Base-by-base conservation (phyloP, 2,329 filamentous ascomycete genomes). In the Fusarium nurragi region DNA sequence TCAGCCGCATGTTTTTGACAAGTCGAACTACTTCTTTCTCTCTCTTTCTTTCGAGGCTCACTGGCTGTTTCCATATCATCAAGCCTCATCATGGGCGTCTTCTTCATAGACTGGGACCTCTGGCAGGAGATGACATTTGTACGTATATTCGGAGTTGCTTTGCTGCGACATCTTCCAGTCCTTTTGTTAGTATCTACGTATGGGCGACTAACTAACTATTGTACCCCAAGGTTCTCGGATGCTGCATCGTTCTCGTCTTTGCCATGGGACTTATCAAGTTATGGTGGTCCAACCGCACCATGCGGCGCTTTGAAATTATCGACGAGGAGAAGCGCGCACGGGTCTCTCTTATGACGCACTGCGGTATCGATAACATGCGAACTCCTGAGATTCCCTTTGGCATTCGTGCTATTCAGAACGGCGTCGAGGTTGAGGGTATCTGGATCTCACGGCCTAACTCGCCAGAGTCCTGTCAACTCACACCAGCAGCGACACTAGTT, bases 81-180 rank as follows among this genome's bases (percentile, higher is more conserved):
- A 56, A 37, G 38, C 16, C 51, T 54, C 61, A 51, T 66, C 45
- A 78, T 77, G 72, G 71, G 66, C 47, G 75, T 72, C 36, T 92
- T 93, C 77, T 92, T 91, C 77, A 72, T 81, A 38, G 82, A 79
- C 46, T 97, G 93, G 93, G 81, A 85, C 69, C 80, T 95, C 71
- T 97, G 93, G 93, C 87, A 95, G 82, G 88, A 97, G 80, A 89
- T 97, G 88, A 91, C 89, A 50, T 92, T 97, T 80, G 93, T 97
- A 81, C 83, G 91, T 83, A 12, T 16, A 30, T 26, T 11, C 26
- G 4, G 7, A 13, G 46, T 13, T 7, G 19, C 14, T 21, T 26
- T 30, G 2, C 7, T 23, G 14, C 19, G 5, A 23, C 12, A 14
- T 13, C 23, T 28, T 23, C 9, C 2, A 8, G 5, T 22, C 36